phyloP scores from a whole-genome alignment of 768 basidiomycete species.

The Phylloporus scabripes region DNA sequence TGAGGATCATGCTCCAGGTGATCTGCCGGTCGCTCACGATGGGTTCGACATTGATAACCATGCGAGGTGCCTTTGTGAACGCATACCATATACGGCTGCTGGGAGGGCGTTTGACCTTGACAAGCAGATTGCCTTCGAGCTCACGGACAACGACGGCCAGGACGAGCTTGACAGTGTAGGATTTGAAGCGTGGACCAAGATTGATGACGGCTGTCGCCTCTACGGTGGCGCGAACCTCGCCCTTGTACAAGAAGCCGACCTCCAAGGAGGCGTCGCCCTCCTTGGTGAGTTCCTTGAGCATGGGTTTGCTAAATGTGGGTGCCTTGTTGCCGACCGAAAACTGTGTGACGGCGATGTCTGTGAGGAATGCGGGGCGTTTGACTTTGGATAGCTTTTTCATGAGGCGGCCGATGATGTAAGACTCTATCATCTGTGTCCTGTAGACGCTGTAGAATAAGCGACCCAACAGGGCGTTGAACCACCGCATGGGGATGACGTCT shows the following conservation, averaged over 20 bases:
- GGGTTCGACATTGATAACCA: conserved; percentile 87
- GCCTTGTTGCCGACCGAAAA: conserved; percentile 82
- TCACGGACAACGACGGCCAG: conserved; percentile 85
- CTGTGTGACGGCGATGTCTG: conserved; percentile 80
- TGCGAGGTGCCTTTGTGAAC: conserved; percentile 83
- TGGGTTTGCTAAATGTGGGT: conserved; percentile 90
- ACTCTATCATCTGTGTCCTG: conserved; percentile 74
- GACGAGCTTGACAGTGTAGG: conserved; percentile 85
- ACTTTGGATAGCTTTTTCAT: conserved; percentile 95
- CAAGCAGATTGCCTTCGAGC: conserved; percentile 83
- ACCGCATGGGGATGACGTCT: conserved; percentile 94
- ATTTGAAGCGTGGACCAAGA: conserved; percentile 77
- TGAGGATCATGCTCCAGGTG: conserved; percentile 88
- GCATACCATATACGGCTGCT: conserved; percentile 92
- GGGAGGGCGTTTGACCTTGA: conserved; percentile 92
- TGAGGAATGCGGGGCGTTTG: conserved; percentile 81
- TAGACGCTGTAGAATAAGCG: conserved; percentile 92
- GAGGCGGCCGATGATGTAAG: conserved; percentile 77
- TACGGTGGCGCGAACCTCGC: conserved; percentile 84
- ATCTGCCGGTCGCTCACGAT: conserved; percentile 93
- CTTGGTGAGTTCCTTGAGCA: conserved; percentile 94
- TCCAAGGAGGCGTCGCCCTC: conserved; percentile 92
- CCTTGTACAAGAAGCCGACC: conserved; percentile 76
- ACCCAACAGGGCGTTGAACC: conserved; percentile 93
- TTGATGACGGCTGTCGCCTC: conserved; percentile 87